A percentile compares a stretch with the other conserved stretches of the same genome.
phyloP scores from a whole-genome alignment of 2,329 filamentous ascomycete genomes.

The Sclerotinia spermophila region DNA sequence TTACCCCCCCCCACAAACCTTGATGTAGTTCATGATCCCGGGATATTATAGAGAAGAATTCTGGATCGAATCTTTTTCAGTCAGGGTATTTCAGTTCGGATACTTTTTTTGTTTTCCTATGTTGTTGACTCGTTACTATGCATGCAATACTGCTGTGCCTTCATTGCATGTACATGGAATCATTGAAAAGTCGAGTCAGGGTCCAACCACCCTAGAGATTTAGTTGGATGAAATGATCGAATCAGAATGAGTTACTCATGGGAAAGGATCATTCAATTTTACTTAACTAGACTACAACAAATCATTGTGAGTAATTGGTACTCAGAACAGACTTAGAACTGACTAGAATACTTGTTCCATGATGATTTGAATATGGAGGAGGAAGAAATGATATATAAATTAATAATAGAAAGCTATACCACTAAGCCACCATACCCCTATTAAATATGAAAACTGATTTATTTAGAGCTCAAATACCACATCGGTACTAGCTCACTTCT shows the following conservation, averaged over 20 bases:
- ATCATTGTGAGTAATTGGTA: neutral
- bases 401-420: no score
- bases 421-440: no score
- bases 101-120: neutral
- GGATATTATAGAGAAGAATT: neutral
- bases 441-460: no score
- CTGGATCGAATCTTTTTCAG: neutral
- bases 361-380: neutral
- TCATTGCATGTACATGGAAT: neutral
- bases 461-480: no score
- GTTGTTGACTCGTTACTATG: neutral
- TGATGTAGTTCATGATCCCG: neutral
- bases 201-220: neutral
- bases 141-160: conserved; percentile 1
- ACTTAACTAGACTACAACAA: neutral
- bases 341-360: neutral
- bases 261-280: neutral
- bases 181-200: neutral
- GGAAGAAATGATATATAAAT: no score
- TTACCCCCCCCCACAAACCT: neutral
- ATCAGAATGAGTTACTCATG: neutral
- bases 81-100: neutral
- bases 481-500: no score
- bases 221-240: neutral
- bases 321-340: neutral